Base-by-base conservation (phyloP, 208 protist species). In the Leishmania tarentolae region DNA sequence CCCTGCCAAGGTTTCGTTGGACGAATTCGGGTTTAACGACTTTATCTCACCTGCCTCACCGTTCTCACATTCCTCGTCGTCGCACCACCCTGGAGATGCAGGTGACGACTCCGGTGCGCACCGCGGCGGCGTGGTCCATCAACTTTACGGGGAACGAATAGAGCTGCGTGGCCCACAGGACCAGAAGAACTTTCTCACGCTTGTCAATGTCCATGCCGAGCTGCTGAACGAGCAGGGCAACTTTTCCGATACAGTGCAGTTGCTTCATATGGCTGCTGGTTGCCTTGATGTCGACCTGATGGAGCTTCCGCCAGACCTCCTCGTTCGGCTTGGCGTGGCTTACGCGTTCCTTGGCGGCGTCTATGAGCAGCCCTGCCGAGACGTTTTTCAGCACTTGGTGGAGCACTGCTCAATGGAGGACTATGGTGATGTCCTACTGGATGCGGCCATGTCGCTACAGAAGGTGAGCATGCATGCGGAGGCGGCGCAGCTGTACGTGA, bases 151-250 rank as follows among this genome's bases (percentile, higher is more conserved):
- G 56, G 86, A 92, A 53, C 69, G 69, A 28, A 84, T 96, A 17
- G 82, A 87, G 56, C 85, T 96, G 52, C 47, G 57, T 24, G 92
- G 86, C 28, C 56, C 82, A 11, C 77, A 83, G 42, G 83, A 84
- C 44, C 92, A 92, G 75, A 87, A 86, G 50, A 93, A 94, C 80
- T 97, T 98, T 79, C 86, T 98, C 46, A 98, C 90, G 13, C 85
- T 98, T 66, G 77, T 98, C 65, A 98, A 98, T 83, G 93, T 98
- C 5, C 92, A 97, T 73, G 84, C 93, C 17, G 95, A 98, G 85
- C 87, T 98, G 46, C 83, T 96, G 28, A 96, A 95, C 83, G 93
- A 98, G 82, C 87, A 90, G 66, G 93, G 93, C 56, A 91, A 91
- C 57, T 96, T 95, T 77, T 69, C 71, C n/a, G 92, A 96, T 63